Conservation (phyloP, 345 rosid genomes). For the Streptanthus diversifolius region DNA sequence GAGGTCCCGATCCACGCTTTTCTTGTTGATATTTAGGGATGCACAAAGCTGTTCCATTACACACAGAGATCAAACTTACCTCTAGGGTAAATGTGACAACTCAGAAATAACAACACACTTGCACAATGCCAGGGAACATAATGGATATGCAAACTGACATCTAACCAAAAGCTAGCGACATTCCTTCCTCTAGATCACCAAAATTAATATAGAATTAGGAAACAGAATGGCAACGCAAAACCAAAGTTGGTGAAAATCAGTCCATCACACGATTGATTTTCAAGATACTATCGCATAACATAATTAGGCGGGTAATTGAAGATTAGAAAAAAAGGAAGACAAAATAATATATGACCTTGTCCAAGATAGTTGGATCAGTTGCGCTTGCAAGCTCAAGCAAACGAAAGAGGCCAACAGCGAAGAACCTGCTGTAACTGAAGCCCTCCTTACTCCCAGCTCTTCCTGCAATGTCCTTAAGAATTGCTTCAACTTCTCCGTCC, state of each 20-base stretch:
- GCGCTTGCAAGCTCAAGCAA: constrained; percentile 91
- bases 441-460: constrained; percentile 70
- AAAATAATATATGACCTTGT: constrained; percentile 51
- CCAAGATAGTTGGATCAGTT: constrained; percentile 77
- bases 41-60: constrained; percentile 72
- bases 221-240: background rate
- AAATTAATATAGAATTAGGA: background rate
- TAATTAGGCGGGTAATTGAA: background rate
- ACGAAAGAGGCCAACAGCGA: constrained; percentile 93
- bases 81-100: background rate
- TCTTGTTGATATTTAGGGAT: constrained; percentile 74
- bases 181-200: background rate
- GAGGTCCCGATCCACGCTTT: constrained; percentile 93
- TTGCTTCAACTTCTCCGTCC: constrained; percentile 83
- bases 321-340: background rate
- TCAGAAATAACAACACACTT: background rate
- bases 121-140: background rate
- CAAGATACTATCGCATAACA: background rate
- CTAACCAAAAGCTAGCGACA: background rate
- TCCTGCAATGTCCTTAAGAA: constrained; percentile 72
- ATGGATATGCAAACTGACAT: background rate
- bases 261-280: background rate
- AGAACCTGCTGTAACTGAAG: constrained; percentile 97
- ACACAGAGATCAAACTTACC: constrained; percentile 12
- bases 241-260: background rate